Conservation (phyloP, 352 stramenopile species). For the Lagenidium giganteum region DNA sequence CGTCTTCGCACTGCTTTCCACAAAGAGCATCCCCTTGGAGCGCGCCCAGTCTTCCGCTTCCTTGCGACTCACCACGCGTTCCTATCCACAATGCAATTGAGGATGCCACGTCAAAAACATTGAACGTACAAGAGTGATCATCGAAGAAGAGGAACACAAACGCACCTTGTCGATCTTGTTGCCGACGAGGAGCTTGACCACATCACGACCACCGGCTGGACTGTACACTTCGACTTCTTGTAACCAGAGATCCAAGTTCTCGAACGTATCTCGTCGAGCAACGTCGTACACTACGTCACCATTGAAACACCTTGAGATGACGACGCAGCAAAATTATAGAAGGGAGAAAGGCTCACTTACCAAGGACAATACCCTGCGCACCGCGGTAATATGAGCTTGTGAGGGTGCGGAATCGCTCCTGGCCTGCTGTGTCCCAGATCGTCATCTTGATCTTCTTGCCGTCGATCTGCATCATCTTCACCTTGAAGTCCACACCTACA, state of each 20-base stretch:
- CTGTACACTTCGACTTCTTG: slow-evolving; percentile 98
- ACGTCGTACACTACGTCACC: slow-evolving; percentile 92
- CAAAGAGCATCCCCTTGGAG: slow-evolving; percentile 97
- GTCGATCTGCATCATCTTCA: slow-evolving; percentile 96
- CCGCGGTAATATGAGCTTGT: slow-evolving; percentile 98
- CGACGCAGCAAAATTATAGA: not conserved
- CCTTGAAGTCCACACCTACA: slow-evolving; percentile 94
- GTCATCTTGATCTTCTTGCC: slow-evolving; percentile 97
- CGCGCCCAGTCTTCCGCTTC: slow-evolving; percentile 95
- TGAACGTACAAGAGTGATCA: not conserved
- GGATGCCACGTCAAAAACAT: no score
- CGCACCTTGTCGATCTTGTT: slow-evolving; percentile 94
- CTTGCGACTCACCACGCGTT: slow-evolving; percentile 89
- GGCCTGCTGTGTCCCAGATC: slow-evolving; percentile 98
- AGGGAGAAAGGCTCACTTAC: slow-evolving; percentile 47
- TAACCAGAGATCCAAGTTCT: slow-evolving; percentile 97
- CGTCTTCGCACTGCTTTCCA: slow-evolving; percentile 97
- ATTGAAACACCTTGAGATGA: not conserved
- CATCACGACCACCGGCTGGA: slow-evolving; percentile 90
- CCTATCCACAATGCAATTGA: slow-evolving; percentile 64
- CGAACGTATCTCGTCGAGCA: slow-evolving; percentile 94
- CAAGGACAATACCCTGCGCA: slow-evolving; percentile 96
- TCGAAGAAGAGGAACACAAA: not conserved
- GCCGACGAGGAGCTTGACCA: slow-evolving; percentile 97
- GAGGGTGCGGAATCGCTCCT: slow-evolving; percentile 97